Conservation (phyloP, 1,284 basidiomycete genomes). For the Sporisorium graminicola region DNA sequence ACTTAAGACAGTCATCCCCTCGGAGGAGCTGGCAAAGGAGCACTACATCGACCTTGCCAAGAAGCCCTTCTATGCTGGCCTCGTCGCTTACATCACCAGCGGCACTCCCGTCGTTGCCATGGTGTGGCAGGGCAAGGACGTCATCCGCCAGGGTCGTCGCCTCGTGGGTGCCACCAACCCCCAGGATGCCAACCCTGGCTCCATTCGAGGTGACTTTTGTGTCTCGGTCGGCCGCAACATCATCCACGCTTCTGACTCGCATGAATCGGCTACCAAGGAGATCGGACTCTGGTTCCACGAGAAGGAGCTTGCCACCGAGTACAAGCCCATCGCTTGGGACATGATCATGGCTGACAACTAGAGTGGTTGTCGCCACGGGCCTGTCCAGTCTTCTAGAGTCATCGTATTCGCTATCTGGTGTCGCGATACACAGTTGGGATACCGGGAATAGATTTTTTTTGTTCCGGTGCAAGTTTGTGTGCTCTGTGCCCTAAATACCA, state of each 20-base stretch:
- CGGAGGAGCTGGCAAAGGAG: constrained; percentile 56
- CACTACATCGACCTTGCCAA: constrained; percentile 64
- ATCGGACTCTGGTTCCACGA: constrained; percentile 72
- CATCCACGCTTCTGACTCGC: constrained; percentile 72
- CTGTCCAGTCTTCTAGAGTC: neutral
- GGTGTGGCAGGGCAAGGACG: constrained; percentile 68
- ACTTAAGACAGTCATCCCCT: constrained; percentile 37
- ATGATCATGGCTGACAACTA: constrained; percentile 64
- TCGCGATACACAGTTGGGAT: neutral
- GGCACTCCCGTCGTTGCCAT: constrained; percentile 66
- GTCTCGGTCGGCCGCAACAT: constrained; percentile 71
- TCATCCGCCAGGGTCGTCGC: constrained; percentile 65
- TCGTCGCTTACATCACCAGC: constrained; percentile 63
- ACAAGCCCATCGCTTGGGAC: constrained; percentile 70
- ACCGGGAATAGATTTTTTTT: neutral
- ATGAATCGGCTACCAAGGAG: constrained; percentile 72
- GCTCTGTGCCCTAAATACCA: neutral
- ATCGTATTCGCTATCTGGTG: neutral
- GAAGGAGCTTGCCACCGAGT: constrained; percentile 70
- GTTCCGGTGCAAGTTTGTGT: neutral
- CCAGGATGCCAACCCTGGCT: constrained; percentile 58
- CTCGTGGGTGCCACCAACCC: constrained; percentile 68
- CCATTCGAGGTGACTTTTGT: constrained; percentile 62
- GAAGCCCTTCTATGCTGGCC: constrained; percentile 62
- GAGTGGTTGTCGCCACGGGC: neutral